Conservation (phyloP, 768 basidiomycete species). For the Dendrothele bispora region DNA sequence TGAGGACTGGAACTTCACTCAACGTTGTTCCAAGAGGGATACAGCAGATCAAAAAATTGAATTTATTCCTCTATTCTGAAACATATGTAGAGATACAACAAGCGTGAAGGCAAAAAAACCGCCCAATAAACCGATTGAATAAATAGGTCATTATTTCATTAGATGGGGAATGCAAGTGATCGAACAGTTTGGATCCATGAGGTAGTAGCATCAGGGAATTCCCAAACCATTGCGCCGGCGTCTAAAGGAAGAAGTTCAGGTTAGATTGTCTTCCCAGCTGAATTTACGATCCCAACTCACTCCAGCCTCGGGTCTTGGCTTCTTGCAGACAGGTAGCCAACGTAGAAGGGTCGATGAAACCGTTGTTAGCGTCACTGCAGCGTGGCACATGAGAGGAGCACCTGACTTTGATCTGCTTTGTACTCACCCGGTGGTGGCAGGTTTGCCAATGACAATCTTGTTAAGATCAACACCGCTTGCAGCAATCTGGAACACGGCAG, state of each 20-base stretch:
- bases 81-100: too few relatives aligned
- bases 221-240: constrained; percentile 31
- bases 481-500: constrained; percentile 60
- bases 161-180: constrained; percentile 33
- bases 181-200: constrained; percentile 42
- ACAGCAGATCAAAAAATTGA: too few relatives aligned
- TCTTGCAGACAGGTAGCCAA: constrained; percentile 60
- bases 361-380: constrained; percentile 50
- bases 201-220: constrained; percentile 40
- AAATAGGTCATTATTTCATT: too few relatives aligned
- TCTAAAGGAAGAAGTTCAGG: constrained; percentile 13
- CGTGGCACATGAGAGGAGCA: too few relatives aligned
- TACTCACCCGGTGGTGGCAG: constrained; percentile 37
- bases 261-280: not conserved
- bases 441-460: constrained; percentile 80
- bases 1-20: too few relatives aligned
- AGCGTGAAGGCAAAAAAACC: too few relatives aligned
- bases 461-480: constrained; percentile 53
- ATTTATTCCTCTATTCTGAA: too few relatives aligned
- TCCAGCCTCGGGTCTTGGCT: constrained; percentile 67
- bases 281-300: constrained; percentile 36
- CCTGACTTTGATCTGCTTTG: too few relatives aligned
- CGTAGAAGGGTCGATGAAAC: constrained; percentile 58
- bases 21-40: too few relatives aligned
- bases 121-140: too few relatives aligned